Conservation (phyloP, 129 eudicot species). For the Sambucus nigra region DNA sequence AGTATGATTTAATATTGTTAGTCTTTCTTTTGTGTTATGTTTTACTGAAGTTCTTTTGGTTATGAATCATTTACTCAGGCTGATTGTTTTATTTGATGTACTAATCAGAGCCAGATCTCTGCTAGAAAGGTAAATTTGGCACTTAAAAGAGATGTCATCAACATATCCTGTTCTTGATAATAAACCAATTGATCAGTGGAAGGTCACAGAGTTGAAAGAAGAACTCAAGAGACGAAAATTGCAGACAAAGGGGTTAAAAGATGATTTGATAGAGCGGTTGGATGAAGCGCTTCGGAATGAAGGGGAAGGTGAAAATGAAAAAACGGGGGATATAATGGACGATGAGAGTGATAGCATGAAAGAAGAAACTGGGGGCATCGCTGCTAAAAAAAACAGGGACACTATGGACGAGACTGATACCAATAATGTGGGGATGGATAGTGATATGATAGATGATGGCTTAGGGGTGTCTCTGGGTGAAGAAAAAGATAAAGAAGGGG, state of each 20-base stretch:
- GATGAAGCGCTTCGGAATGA: constrained; percentile 61
- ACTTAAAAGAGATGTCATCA: constrained; percentile 39
- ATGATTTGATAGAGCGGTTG: constrained; percentile 63
- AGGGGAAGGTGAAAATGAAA: constrained; percentile 12
- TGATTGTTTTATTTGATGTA: neutral
- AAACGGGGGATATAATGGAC: too few relatives aligned
- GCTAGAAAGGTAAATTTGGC: constrained; percentile 19
- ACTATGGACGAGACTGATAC: neutral
- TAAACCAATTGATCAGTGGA: constrained; percentile 87
- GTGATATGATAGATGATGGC: constrained; percentile 21
- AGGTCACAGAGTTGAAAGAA: constrained; percentile 84
- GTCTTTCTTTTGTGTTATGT: neutral
- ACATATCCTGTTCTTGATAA: constrained; percentile 52
- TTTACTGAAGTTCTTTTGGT: neutral
- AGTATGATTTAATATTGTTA: neutral
- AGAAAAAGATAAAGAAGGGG: constrained; percentile 23
- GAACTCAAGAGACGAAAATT: constrained; percentile 76
- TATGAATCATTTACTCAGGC: neutral
- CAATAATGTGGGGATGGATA: constrained; percentile 6
- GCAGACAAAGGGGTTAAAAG: constrained; percentile 63
- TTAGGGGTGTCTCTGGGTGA: constrained; percentile 17
- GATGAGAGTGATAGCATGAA: neutral
- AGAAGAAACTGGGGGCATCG: neutral
- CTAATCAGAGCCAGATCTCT: constrained; percentile 23
- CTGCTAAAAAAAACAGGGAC: constrained; percentile 12